A percentile compares a stretch with the other conserved stretches of the same genome.
Evolutionary conservation across 2,329 filamentous ascomycete species (phyloP).

Genomic region (Dactylellina sp.): DNA sequence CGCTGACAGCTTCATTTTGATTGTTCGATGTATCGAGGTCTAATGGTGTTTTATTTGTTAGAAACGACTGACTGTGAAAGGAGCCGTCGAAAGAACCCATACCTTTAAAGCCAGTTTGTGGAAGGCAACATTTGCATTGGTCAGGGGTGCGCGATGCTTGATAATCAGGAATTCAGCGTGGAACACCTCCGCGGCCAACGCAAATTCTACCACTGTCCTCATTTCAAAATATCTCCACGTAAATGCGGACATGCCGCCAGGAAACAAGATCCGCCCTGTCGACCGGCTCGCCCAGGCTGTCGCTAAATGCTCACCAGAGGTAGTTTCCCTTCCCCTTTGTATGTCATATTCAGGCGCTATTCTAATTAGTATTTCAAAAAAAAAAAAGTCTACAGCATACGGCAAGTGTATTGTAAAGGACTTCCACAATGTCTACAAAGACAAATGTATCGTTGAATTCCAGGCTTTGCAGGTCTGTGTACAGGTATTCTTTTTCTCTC

Average conservation of each 20-base stretch:
- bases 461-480: slow-evolving; percentile 58
- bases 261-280: slow-evolving; percentile 71
- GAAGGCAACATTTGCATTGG: background rate
- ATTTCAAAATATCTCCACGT: background rate
- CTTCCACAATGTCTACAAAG: slow-evolving; percentile 89
- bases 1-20: slow-evolving; percentile 43
- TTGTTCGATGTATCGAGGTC: background rate
- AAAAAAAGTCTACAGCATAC: slow-evolving; percentile 78
- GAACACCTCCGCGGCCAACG: background rate
- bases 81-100: too few relatives aligned
- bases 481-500: slow-evolving; percentile 21
- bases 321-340: slow-evolving; percentile 61
- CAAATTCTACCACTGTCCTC: slow-evolving; percentile 1
- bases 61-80: background rate
- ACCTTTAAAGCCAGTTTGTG: background rate
- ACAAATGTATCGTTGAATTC: slow-evolving; percentile 89
- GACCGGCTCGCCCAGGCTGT: slow-evolving; percentile 77
- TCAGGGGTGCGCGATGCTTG: slow-evolving; percentile 39
- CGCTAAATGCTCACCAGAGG: slow-evolving; percentile 75
- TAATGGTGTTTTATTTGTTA: background rate
- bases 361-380: too few relatives aligned
- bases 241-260: slow-evolving; percentile 61
- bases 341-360: background rate
- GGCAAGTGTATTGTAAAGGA: slow-evolving; percentile 91
- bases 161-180: slow-evolving; percentile 28